Conservation (phyloP, 768 basidiomycete species). For the Dioszegia crocea region DNA sequence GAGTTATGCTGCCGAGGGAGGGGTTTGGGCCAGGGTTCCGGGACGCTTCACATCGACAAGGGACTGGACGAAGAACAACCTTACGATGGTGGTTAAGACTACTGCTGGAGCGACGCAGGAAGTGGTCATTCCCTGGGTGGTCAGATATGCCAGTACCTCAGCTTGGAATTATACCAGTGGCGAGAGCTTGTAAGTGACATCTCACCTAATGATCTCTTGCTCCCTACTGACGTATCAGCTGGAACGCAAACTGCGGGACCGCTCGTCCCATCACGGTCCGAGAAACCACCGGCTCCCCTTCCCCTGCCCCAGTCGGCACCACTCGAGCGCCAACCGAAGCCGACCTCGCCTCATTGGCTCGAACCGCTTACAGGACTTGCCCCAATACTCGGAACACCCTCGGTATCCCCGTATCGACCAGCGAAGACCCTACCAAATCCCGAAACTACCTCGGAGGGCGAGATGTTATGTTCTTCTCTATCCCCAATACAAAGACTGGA, state of each 20-base stretch:
- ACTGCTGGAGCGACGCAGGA: background rate
- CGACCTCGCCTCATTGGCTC: background rate
- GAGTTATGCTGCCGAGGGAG: slow-evolving; percentile 9
- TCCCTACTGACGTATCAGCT: background rate
- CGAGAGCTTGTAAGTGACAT: slow-evolving; percentile 11
- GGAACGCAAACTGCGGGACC: slow-evolving; percentile 4
- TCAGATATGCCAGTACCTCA: background rate
- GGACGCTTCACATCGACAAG: slow-evolving; percentile 16
- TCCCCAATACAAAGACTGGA: slow-evolving; percentile 15
- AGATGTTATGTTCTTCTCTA: slow-evolving; percentile 23
- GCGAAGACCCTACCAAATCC: slow-evolving; percentile 3
- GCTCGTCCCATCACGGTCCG: background rate
- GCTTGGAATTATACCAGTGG: slow-evolving; percentile 12
- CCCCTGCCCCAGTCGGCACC: background rate
- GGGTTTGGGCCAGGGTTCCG: slow-evolving; percentile 6
- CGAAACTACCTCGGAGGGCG: slow-evolving; percentile 24
- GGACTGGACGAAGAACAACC: slow-evolving; percentile 12
- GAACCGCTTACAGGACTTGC: slow-evolving; percentile 1
- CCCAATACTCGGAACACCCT: background rate
- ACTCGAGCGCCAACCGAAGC: background rate
- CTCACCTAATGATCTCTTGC: background rate
- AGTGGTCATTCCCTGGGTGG: slow-evolving; percentile 16
- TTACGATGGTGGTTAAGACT: slow-evolving; percentile 15
- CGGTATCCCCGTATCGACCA: slow-evolving; percentile 1
- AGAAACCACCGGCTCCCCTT: background rate